Base-by-base conservation (phyloP, 208 protist genomes). In the Wallacemonas sp. region DNA sequence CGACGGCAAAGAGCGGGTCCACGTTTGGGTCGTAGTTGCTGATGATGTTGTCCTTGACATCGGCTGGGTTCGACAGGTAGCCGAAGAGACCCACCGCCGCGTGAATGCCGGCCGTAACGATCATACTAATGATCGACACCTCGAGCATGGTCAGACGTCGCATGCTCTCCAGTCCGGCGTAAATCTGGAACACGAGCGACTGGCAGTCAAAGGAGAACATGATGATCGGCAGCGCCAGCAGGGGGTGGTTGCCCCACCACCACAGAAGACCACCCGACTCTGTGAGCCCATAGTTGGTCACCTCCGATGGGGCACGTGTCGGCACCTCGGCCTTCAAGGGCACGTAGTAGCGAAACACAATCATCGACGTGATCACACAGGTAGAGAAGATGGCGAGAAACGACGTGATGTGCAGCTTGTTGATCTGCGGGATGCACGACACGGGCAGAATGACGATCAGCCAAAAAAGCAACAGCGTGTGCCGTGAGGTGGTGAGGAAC, bases 191-290 rank as follows among this genome's bases (percentile, higher is more conserved):
- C 2, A 90, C 77, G 31, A 93, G 73, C 26, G 82, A 83, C 70
- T 93, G 87, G 54, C 87, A 93, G 59, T 88, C 87, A 49, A 93
- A 93, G 52, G 83, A 87, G 68, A 92, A 93, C 87, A 93, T 93
- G 57, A 90, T 84, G 65, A 93, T 87, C 5, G 87, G 82, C 18
- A 93, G 57, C 0, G 81, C 65, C 31, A 93, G 62, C 18, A 90
- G 50, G 3, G 81, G 77, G 26, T 86, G 61, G 5, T 20, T 45
- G 20, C 86, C 86, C 45, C 45, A 73, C 69, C 76, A 87, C 79
- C 77, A 92, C 26, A 31, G 29, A 14, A 73, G 22, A 18, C 20
- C 31, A 25, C 38, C 52, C n/a, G 26, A 44, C n/a, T 10, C 18
- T 25, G 52, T 59, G 31, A 59, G 52, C 29, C 52, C 52, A 32